phyloP scores from a whole-genome alignment of 2,329 filamentous ascomycete species.

The Paraphaeosphaeria sporulosa region DNA sequence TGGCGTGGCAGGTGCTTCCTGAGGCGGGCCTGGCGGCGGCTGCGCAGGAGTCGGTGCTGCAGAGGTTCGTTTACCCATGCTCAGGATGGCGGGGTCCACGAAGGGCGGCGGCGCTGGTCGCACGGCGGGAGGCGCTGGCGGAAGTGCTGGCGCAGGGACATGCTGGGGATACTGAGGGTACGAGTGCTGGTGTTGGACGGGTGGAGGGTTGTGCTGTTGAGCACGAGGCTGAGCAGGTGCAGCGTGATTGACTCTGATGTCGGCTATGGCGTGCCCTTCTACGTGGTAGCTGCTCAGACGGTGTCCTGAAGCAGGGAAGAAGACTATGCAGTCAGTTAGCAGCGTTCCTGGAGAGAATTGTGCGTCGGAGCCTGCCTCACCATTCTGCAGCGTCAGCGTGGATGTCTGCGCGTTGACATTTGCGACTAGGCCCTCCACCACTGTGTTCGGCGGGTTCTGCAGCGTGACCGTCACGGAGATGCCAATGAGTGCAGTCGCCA shows the following conservation, averaged over 20 bases:
- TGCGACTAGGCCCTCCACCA: conserved; percentile 74
- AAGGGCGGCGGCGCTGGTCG: conserved; percentile 58
- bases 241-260: conserved; percentile 61
- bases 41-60: conserved; percentile 28
- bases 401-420: conserved; percentile 70
- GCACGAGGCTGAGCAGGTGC: conserved; percentile 24
- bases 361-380: conserved; percentile 52
- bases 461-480: conserved; percentile 78
- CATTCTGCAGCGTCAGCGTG: conserved; percentile 73
- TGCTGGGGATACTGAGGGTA: conserved; percentile 32
- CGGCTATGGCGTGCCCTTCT: conserved; percentile 65
- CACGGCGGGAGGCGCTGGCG: conserved; percentile 16
- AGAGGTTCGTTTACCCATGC: conserved; percentile 60
- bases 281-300: conserved; percentile 62
- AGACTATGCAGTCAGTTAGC: conserved; percentile 49
- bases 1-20: conserved; percentile 53
- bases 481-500: conserved; percentile 76
- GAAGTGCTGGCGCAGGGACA: conserved; percentile 22
- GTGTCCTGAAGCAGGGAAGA: conserved; percentile 63
- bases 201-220: conserved; percentile 18
- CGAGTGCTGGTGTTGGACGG: conserved; percentile 25
- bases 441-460: conserved; percentile 67
- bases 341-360: not conserved
- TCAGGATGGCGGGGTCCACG: conserved; percentile 84
- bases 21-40: conserved; percentile 32